Conservation (phyloP, 163 green algal genomes). For the Scenedesmus sp. region DNA sequence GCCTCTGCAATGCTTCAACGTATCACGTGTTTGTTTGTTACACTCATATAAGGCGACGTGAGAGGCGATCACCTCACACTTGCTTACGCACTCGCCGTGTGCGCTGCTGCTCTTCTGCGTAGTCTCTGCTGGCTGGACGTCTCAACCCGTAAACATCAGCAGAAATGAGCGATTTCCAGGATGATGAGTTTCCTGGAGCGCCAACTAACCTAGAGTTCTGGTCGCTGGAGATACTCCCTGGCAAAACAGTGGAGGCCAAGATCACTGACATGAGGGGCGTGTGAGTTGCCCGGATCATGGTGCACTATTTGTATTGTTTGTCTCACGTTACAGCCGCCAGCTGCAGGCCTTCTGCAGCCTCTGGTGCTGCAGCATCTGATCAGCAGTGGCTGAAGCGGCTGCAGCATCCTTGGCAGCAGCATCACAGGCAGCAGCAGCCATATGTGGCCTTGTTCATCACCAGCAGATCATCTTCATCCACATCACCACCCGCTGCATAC, state of each 20-base stretch:
- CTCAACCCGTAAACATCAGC: neutral
- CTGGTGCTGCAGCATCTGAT: neutral
- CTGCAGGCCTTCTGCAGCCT: neutral
- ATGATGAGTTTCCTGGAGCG: constrained; percentile 22
- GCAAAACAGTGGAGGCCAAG: constrained; percentile 6
- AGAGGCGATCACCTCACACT: neutral
- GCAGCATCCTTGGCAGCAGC: constrained; percentile 8
- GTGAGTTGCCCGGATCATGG: neutral
- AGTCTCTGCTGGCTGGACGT: neutral
- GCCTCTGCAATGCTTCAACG: neutral
- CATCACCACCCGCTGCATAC: neutral
- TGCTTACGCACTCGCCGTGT: neutral
- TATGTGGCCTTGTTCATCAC: neutral
- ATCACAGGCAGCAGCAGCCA: neutral
- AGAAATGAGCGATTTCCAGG: neutral
- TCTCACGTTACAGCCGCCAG: neutral
- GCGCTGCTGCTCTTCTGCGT: neutral
- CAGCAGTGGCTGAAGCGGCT: neutral
- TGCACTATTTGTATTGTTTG: neutral
- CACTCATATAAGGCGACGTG: no score
- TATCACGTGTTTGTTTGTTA: neutral
- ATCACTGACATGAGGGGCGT: constrained; percentile 6
- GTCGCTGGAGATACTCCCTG: constrained; percentile 29
- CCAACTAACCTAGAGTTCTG: constrained; percentile 46
- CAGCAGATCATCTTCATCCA: neutral